phyloP scores from a whole-genome alignment of 2,329 filamentous ascomycete genomes.

The Alternaria gansuensis region DNA sequence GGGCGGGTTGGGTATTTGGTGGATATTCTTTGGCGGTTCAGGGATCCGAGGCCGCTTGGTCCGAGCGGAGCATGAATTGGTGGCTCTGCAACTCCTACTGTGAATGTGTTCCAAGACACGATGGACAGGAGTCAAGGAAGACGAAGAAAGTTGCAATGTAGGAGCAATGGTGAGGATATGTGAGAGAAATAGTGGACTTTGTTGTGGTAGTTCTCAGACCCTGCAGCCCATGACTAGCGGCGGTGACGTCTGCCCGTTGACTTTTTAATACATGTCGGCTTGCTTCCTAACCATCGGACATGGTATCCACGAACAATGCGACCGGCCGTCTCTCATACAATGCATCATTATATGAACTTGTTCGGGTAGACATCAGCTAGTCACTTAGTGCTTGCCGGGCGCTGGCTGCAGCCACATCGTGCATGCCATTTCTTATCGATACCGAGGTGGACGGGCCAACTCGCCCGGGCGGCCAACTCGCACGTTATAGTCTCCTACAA shows the following conservation, averaged over 20 bases:
- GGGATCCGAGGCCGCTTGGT: slow-evolving; percentile 38
- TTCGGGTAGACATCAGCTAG: not conserved
- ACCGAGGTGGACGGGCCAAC: no score
- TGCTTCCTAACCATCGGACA: not conserved
- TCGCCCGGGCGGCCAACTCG: no score
- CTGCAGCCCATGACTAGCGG: slow-evolving; percentile 14
- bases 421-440: slow-evolving; percentile 31
- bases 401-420: slow-evolving; percentile 22
- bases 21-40: slow-evolving; percentile 30
- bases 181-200: slow-evolving; percentile 1
- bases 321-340: no score
- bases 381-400: slow-evolving; percentile 1
- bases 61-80: slow-evolving; percentile 12
- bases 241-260: slow-evolving; percentile 4
- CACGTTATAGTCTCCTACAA: no score
- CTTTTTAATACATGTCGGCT: not conserved
- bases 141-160: not conserved
- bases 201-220: slow-evolving; percentile 11
- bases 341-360: no score
- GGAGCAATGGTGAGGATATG: not conserved
- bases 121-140: no score
- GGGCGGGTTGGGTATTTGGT: slow-evolving; percentile 28
- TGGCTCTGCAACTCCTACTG: not conserved
- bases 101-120: no score
- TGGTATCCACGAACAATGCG: no score